phyloP scores from a whole-genome alignment of 2,329 filamentous ascomycete genomes.

The Madurella fahalii region DNA sequence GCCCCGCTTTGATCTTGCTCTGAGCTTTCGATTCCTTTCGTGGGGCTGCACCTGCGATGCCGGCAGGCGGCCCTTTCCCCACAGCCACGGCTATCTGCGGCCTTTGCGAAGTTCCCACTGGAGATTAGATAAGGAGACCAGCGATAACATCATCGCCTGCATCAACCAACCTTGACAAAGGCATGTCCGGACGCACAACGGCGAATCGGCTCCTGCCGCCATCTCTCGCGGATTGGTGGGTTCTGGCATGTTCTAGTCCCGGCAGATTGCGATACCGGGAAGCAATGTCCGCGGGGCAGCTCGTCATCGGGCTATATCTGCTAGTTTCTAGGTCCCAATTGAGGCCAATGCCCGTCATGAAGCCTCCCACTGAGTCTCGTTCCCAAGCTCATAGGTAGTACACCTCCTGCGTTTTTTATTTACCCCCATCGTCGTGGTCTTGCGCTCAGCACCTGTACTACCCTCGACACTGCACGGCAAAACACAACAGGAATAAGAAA shows the following conservation, averaged over 20 bases:
- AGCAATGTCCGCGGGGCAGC: not conserved
- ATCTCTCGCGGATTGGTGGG: slow-evolving; percentile 8
- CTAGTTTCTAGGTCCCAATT: not conserved
- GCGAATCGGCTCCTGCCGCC: slow-evolving; percentile 13
- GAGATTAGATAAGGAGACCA: slow-evolving; percentile 21
- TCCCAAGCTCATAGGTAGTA: no score
- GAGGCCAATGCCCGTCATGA: not conserved
- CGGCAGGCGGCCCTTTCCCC: slow-evolving; percentile 15
- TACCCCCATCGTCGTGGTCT: no score
- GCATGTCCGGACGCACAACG: slow-evolving; percentile 6
- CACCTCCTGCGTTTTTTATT: no score
- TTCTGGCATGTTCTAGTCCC: not conserved
- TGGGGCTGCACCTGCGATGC: slow-evolving; percentile 15
- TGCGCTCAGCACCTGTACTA: not conserved
- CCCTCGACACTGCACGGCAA: not conserved
- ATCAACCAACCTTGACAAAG: slow-evolving; percentile 24
- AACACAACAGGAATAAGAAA: not conserved
- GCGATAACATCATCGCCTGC: slow-evolving; percentile 26
- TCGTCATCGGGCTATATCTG: slow-evolving; percentile 8
- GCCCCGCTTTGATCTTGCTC: slow-evolving; percentile 6
- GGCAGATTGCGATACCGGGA: slow-evolving; percentile 18
- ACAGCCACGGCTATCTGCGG: slow-evolving; percentile 28
- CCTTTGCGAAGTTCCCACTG: slow-evolving; percentile 21
- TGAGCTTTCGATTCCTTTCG: not conserved
- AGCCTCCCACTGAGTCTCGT: not conserved